Evolutionary conservation across 176 grass and related monocot genomes (phyloP), one percentile per base, ranked within the genome.

Genomic region (Bolboschoenus planiculmis): DNA sequence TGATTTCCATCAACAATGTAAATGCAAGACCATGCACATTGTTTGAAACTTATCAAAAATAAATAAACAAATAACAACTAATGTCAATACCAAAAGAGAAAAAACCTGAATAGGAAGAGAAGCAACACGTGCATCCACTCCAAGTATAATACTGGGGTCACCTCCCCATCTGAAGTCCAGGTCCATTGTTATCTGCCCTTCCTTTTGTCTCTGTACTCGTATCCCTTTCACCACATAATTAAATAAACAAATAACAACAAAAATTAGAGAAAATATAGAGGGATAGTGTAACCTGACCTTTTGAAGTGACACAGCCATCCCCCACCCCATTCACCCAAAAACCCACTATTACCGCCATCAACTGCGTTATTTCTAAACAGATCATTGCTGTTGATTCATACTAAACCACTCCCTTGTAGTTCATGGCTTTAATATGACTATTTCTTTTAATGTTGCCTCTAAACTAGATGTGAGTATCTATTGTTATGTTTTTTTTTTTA

Each of bases 61-160:
- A 33, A 9, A 47, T 74, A 36, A 7, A 36, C 7, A 44, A 16
- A 77, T 34, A 53, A 77, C 14, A 31, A 31, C 11, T 33, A 33
- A 20, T 4, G 24, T 18, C 72, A 77, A 77, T 48, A 53, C 24
- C 29, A 53, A 53, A 31, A 53, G 3, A 33, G 74, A 58, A 65
- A 58, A 74, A 80, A 97, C 96, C 89, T 99, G 96, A 90, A 99
- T 93, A 10, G 96, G 96, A 23, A 99, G 92, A 53, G 96, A 99
- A 83, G 96, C 96, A 82, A 99, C 96, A 73, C 94, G 96, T 71
- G 96, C 91, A 82, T 99, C 92, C n/a, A 99, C 91, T 71, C 89
- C 89, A 89, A 99, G 92, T 86, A 95, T 84, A 74, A 99, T 95
- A 78, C 87, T 95, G 11, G 90, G 92, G 83, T 95, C 92, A 44